phyloP scores from a whole-genome alignment of 2,329 filamentous ascomycete genomes.

The Aspergillus thermomutatus region DNA sequence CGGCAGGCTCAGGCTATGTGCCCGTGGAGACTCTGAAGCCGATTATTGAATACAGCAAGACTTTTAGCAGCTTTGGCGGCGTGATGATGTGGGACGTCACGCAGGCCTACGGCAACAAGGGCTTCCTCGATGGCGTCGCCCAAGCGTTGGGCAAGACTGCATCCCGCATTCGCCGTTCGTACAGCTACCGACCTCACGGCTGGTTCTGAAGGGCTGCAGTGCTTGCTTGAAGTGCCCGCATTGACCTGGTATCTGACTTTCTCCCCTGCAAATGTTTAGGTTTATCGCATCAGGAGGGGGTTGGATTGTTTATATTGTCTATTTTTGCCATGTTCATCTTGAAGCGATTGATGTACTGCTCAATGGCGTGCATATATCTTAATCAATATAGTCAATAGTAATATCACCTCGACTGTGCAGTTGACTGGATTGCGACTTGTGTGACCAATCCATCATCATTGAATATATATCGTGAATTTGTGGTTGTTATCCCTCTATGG shows the following conservation, averaged over 20 bases:
- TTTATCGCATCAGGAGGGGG: background rate
- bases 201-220: background rate
- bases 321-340: background rate
- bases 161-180: slow-evolving; percentile 2
- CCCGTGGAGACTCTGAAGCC: slow-evolving; percentile 44
- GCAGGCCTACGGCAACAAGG: slow-evolving; percentile 57
- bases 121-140: slow-evolving; percentile 51
- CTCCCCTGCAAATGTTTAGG: background rate
- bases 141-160: slow-evolving; percentile 27
- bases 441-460: too few species aligned
- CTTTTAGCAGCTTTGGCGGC: slow-evolving; percentile 61
- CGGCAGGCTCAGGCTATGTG: slow-evolving; percentile 57
- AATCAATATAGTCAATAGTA: background rate
- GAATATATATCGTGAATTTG: too few species aligned
- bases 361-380: background rate
- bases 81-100: slow-evolving; percentile 69
- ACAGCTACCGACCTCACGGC: background rate
- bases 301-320: background rate
- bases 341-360: background rate
- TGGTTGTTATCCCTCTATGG: too few species aligned
- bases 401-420: background rate
- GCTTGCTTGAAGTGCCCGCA: too few species aligned
- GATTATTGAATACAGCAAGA: slow-evolving; percentile 53
- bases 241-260: background rate
- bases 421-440: background rate